Evolutionary conservation across 2,329 filamentous ascomycete species (phyloP).

Genomic region (Salinomyces thailandicus): DNA sequence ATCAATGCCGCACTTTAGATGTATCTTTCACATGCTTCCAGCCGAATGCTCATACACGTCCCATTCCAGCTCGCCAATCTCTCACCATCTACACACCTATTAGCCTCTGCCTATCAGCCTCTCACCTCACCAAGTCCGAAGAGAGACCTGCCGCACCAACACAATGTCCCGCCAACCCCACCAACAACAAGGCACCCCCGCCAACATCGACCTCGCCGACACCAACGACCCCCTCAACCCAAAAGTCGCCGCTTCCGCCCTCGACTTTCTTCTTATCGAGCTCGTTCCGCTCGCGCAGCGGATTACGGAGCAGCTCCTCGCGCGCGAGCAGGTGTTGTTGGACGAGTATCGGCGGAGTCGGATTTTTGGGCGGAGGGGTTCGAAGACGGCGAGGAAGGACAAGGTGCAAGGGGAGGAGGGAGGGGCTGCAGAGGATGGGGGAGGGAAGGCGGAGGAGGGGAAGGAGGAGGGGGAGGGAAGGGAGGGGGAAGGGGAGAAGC

Average conservation of each 20-base stretch:
- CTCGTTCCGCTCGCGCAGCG: slow-evolving; percentile 89
- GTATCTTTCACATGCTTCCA: too few relatives aligned
- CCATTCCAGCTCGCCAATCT: too few relatives aligned
- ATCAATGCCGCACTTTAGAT: too few relatives aligned
- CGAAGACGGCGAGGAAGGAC: slow-evolving; percentile 6
- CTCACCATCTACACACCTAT: too few relatives aligned
- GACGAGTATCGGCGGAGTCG: slow-evolving; percentile 22
- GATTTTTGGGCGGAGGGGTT: slow-evolving; percentile 17
- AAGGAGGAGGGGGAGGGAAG: slow-evolving; percentile 1
- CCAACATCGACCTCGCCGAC: slow-evolving; percentile 15
- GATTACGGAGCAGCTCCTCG: slow-evolving; percentile 62
- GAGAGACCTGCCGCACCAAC: too few relatives aligned
- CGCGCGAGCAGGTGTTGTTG: slow-evolving; percentile 34
- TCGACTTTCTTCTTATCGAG: slow-evolving; percentile 94
- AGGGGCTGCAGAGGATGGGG: not conserved
- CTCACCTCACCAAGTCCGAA: too few relatives aligned
- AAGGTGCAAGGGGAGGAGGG: slow-evolving; percentile 4
- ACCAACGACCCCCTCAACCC: slow-evolving; percentile 20
- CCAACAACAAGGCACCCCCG: not conserved
- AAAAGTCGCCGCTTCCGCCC: slow-evolving; percentile 62
- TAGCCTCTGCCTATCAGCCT: too few relatives aligned
- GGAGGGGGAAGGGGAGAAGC: slow-evolving; percentile 8
- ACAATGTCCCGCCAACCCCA: slow-evolving; percentile 1
- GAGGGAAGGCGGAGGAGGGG: slow-evolving; percentile 5
- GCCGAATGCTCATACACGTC: too few relatives aligned